Evolutionary conservation across 805 yeast species (phyloP).

Genomic region (Yueomyces sp.): DNA sequence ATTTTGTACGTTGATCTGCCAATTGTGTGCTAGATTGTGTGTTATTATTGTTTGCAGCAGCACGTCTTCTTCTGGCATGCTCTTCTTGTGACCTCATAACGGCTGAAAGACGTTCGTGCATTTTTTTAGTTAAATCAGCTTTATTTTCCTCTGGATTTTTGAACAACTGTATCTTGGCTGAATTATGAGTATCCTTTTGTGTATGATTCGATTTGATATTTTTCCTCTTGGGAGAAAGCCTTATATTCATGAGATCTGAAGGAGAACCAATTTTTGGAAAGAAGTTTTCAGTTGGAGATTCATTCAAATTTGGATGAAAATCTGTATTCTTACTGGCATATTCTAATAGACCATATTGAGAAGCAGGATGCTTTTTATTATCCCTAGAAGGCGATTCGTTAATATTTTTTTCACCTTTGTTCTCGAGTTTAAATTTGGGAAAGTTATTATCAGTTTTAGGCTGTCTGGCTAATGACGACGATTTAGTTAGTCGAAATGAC

Average conservation of each 20-base stretch:
- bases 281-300: not conserved
- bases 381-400: too few species aligned
- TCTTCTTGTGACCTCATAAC: slow-evolving; percentile 22
- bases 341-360: slow-evolving; percentile 1
- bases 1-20: not conserved
- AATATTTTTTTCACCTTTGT: too few species aligned
- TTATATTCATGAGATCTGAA: too few species aligned
- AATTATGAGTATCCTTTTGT: slow-evolving; percentile 8
- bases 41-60: not conserved
- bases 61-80: slow-evolving; percentile 13
- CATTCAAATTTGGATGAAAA: not conserved
- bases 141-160: slow-evolving; percentile 13
- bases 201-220: slow-evolving; percentile 1
- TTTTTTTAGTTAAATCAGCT: slow-evolving; percentile 17
- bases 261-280: too few species aligned
- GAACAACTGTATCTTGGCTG: slow-evolving; percentile 19
- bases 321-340: slow-evolving; percentile 2
- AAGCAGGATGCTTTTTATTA: slow-evolving; percentile 2
- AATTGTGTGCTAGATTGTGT: not conserved
- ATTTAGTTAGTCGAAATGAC: too few species aligned
- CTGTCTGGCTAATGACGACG: too few species aligned
- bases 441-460: too few species aligned
- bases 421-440: too few species aligned
- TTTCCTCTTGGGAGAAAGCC: too few species aligned
- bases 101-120: slow-evolving; percentile 20